Evolutionary conservation across 2,329 filamentous ascomycete species (phyloP), one percentile per base, ranked within the genome.

Genomic region (Berkeleyomyces rouxiae): DNA sequence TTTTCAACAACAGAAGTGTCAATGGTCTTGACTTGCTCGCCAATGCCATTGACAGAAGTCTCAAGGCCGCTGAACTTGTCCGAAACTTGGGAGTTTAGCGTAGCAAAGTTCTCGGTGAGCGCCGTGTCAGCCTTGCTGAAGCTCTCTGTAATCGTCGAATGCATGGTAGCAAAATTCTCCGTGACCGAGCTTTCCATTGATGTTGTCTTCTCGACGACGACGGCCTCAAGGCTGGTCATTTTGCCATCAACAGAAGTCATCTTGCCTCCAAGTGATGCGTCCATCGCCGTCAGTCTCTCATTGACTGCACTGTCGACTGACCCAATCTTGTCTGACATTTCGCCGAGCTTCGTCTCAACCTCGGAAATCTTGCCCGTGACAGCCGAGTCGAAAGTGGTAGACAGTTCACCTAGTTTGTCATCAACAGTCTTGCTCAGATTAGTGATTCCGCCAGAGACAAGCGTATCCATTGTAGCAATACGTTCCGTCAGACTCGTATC

Each of bases 71-170:
- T 37, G 23, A 64, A 60, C 33, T 43, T 59, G 2, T 64, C 63
- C 2, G 63, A 46, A 11, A 64, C 57, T 13, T 64, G 63, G 3
- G 60, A 57, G 55, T 64, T 64, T 13, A 64, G 60, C 43, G 63
- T 64, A n/a, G 63, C 63, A 60, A 64, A 64, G 33, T 64, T 64
- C 58, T 64, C 63, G 3, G 63, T 62, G 7, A 64, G 55, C n/a
- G 63, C 63, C 33, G 60, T 44, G 36, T 64, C 63, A 23, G 60
- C 59, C 47, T 62, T 62, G 47, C 55, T 16, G 36, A 64, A 62
- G 40, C 61, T 47, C 7, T 64, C 63, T 6, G 63, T 64, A 11
- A 64, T 57, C 3, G 60, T 60, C 9, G 63, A 62, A 49, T 64
- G 63, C 63, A 64, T 64, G 3, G 63, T 64, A 37, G 63, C 60